A percentile compares a stretch with the other conserved stretches of the same genome.
Evolutionary conservation across 2,329 filamentous ascomycete genomes (phyloP).

Genomic region (Colletotrichum sojae): DNA sequence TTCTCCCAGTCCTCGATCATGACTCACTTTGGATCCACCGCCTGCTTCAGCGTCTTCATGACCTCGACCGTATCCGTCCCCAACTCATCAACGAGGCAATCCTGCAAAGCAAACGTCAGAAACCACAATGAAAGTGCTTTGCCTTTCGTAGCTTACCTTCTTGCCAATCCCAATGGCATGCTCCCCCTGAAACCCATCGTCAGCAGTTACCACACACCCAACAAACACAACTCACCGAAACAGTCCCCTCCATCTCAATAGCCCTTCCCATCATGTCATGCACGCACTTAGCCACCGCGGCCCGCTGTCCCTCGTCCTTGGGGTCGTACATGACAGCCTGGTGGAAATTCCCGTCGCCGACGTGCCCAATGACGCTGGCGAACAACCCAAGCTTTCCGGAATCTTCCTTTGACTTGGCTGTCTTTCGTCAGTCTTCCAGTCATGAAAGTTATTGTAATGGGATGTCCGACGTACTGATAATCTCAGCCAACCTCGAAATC

Average conservation of each 20-base stretch:
- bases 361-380: slow-evolving; percentile 79
- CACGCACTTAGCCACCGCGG: slow-evolving; percentile 69
- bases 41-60: slow-evolving; percentile 75
- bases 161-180: slow-evolving; percentile 81
- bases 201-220: too few species aligned
- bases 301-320: slow-evolving; percentile 68
- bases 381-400: slow-evolving; percentile 74
- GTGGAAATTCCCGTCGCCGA: slow-evolving; percentile 83
- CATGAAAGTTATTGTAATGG: fast-evolving
- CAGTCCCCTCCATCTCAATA: slow-evolving; percentile 79
- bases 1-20: neutral
- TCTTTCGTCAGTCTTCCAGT: neutral
- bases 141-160: too few species aligned
- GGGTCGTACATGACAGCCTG: slow-evolving; percentile 59
- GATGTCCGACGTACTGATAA: slow-evolving; percentile 63
- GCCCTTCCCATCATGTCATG: slow-evolving; percentile 79
- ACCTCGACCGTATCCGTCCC: slow-evolving; percentile 74
- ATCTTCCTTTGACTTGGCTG: slow-evolving; percentile 75
- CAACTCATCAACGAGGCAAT: slow-evolving; percentile 74
- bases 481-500: slow-evolving; percentile 77
- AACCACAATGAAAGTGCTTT: neutral
- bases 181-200: slow-evolving; percentile 62
- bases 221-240: slow-evolving; percentile 61
- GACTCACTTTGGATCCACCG: slow-evolving; percentile 69
- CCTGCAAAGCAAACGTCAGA: slow-evolving; percentile 34